Evolutionary conservation across 2,329 filamentous ascomycete species (phyloP).

Genomic region (Amesomyces nigricolor): DNA sequence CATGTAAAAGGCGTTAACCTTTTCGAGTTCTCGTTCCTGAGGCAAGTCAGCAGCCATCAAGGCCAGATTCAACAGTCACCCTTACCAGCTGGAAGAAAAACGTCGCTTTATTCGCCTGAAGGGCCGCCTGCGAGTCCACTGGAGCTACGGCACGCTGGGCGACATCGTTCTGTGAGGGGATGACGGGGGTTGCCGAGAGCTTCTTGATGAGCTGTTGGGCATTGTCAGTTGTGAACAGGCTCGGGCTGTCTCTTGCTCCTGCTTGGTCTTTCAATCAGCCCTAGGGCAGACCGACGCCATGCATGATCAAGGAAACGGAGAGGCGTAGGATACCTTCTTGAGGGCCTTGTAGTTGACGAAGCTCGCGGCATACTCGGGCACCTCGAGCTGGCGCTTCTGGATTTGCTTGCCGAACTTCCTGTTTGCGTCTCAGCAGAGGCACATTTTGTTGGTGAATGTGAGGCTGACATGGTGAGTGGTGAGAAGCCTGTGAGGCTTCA

Average conservation of each 20-base stretch:
- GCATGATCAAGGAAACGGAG: background rate
- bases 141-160: conserved; percentile 41
- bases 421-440: conserved; percentile 24
- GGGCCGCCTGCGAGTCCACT: conserved; percentile 74
- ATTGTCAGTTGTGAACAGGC: conserved; percentile 24
- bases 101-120: conserved; percentile 95
- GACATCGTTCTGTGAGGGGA: conserved; percentile 66
- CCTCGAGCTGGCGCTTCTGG: conserved; percentile 96
- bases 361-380: conserved; percentile 97
- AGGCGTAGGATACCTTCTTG: conserved; percentile 69
- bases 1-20: conserved; percentile 95
- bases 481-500: conserved; percentile 12
- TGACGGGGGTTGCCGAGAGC: conserved; percentile 82
- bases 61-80: background rate
- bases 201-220: conserved; percentile 85
- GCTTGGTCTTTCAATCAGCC: conserved; percentile 11
- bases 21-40: conserved; percentile 94
- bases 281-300: conserved; percentile 19
- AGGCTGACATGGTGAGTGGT: conserved; percentile 17
- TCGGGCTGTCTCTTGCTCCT: background rate
- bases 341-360: conserved; percentile 99
- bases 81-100: conserved; percentile 96
- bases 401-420: conserved; percentile 99
- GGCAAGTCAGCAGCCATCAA: conserved; percentile 35
- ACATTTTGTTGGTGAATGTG: background rate